A percentile compares a stretch with the other conserved stretches of the same genome.
Evolutionary conservation across 306 rosid species (phyloP).

Genomic region (Begonia loranthoides): DNA sequence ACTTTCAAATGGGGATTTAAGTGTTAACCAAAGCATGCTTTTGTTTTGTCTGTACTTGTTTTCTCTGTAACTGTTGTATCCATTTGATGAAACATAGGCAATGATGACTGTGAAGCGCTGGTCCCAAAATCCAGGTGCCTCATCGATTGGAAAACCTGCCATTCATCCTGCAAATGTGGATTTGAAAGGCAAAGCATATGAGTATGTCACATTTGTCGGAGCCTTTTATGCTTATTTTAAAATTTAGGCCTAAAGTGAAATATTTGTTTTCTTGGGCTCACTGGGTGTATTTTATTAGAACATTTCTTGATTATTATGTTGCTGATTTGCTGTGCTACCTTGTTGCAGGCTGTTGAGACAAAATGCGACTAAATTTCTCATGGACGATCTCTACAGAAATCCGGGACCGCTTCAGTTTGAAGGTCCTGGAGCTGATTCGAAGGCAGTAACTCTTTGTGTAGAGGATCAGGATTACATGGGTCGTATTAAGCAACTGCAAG

Average conservation of each 20-base stretch:
- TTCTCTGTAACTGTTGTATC: not conserved
- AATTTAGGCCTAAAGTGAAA: too few species aligned
- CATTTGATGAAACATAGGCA: conserved; percentile 32
- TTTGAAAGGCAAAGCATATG: conserved; percentile 92
- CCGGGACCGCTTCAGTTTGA: conserved; percentile 98
- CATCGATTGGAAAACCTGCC: conserved; percentile 85
- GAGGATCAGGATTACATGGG: conserved; percentile 99
- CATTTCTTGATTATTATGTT: too few species aligned
- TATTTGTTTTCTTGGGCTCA: too few species aligned
- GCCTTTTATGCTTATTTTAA: too few species aligned
- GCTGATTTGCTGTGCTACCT: conserved; percentile 10
- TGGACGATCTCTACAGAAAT: conserved; percentile 88
- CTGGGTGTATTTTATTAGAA: too few species aligned
- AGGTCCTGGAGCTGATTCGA: conserved; percentile 94
- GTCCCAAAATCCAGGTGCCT: conserved; percentile 75
- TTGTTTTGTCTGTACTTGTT: too few species aligned
- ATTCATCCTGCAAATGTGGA: conserved; percentile 95
- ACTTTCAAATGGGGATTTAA: not conserved
- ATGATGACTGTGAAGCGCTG: conserved; percentile 96
- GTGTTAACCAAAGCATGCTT: too few species aligned
- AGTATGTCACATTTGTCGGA: conserved; percentile 31
- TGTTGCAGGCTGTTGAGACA: conserved; percentile 59
- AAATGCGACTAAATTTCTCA: conserved; percentile 53
- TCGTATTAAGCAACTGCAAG: conserved; percentile 86
- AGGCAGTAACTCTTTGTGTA: conserved; percentile 54